Percentiles rank a stretch among this genome's conserved stretches.
phyloP scores from a whole-genome alignment of 2,329 filamentous ascomycete species.

The Didymella keratinophila region DNA sequence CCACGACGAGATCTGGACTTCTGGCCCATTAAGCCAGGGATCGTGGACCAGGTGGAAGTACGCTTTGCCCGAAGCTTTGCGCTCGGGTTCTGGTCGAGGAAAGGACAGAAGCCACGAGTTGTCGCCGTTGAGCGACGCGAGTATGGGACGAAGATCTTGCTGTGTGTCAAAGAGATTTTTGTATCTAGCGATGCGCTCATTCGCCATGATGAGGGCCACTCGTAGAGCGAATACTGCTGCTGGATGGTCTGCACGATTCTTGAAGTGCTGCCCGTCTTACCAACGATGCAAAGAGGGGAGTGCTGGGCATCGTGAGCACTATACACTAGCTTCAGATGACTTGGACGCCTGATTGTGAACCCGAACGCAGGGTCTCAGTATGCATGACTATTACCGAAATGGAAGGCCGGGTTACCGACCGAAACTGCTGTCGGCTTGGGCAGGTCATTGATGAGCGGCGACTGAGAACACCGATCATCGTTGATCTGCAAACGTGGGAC shows the following conservation, averaged over 20 bases:
- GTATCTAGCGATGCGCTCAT: neutral
- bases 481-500: neutral
- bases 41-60: neutral
- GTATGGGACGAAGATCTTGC: neutral
- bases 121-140: neutral
- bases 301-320: neutral
- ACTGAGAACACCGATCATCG: neutral
- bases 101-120: neutral
- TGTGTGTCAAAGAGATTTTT: neutral
- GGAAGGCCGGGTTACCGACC: neutral
- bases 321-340: neutral
- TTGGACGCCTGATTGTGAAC: neutral
- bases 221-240: neutral
- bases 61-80: neutral
- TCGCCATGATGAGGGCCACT: neutral
- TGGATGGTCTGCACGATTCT: neutral
- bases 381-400: neutral
- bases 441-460: neutral
- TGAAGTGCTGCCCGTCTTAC: neutral
- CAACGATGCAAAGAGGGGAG: neutral
- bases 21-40: neutral
- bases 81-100: neutral
- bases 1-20: neutral
- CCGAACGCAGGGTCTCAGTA: neutral
- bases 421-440: neutral